A percentile compares a stretch with the other conserved stretches of the same genome.
Conservation (phyloP, 306 rosid species). For the Geum urbanum region DNA sequence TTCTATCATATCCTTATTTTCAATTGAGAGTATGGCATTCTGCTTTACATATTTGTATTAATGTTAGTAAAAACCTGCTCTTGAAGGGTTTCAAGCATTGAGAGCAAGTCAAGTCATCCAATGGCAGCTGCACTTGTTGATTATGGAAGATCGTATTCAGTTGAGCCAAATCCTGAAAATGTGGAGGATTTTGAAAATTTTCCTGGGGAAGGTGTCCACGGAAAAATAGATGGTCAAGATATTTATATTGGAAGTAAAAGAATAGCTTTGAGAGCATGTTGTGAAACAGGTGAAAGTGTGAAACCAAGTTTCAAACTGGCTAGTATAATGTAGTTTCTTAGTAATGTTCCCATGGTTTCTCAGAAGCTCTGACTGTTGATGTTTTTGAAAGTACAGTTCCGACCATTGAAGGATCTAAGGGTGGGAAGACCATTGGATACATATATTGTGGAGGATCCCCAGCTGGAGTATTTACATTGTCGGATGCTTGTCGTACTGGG, state of each 20-base stretch:
- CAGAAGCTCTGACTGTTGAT: conserved; percentile 2
- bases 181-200: conserved; percentile 69
- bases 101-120: conserved; percentile 97
- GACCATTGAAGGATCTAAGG: conserved; percentile 38
- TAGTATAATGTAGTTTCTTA: too few species aligned
- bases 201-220: conserved; percentile 88
- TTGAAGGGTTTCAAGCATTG: conserved; percentile 85
- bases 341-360: neutral
- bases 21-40: neutral
- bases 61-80: conserved; percentile 14
- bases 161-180: conserved; percentile 70
- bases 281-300: conserved; percentile 67
- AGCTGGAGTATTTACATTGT: conserved; percentile 60
- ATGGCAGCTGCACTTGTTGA: conserved; percentile 78
- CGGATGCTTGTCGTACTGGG: conserved; percentile 79
- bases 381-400: conserved; percentile 49
- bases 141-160: conserved; percentile 65
- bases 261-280: conserved; percentile 58
- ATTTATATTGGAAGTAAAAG: conserved; percentile 73
- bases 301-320: conserved; percentile 10
- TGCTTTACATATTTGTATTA: conserved; percentile 1
- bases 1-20: neutral
- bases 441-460: conserved; percentile 49
- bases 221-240: conserved; percentile 58
- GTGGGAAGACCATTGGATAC: conserved; percentile 75